phyloP scores from a whole-genome alignment of 768 basidiomycete genomes.

The Russula griseocarnosa region DNA sequence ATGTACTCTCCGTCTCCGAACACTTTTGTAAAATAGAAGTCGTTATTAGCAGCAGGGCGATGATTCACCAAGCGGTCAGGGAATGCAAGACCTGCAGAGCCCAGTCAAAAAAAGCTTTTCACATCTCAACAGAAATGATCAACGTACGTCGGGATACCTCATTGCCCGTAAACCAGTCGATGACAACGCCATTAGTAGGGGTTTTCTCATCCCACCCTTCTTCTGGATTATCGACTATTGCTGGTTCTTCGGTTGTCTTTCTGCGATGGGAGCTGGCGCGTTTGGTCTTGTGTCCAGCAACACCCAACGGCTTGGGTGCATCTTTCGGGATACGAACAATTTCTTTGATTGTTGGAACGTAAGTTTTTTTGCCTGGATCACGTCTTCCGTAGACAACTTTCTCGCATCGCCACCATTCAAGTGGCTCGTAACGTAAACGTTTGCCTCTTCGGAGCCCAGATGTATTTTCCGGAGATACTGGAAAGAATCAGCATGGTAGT shows the following conservation, averaged over 20 bases:
- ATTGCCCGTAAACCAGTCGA: constrained; percentile 57
- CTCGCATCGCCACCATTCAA: constrained; percentile 94
- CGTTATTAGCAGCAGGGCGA: constrained; percentile 52
- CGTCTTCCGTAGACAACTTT: constrained; percentile 76
- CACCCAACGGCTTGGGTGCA: constrained; percentile 45
- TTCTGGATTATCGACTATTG: constrained; percentile 37
- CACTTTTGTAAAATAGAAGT: constrained; percentile 86
- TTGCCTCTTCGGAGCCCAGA: constrained; percentile 64
- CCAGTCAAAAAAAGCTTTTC: neutral
- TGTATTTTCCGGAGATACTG: constrained; percentile 34
- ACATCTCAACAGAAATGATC: neutral
- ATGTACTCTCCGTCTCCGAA: constrained; percentile 90
- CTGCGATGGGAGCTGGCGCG: constrained; percentile 38
- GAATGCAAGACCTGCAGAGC: constrained; percentile 68
- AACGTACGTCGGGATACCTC: constrained; percentile 71
- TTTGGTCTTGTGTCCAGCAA: constrained; percentile 34
- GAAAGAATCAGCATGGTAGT: neutral
- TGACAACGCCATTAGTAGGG: constrained; percentile 55
- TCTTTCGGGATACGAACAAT: constrained; percentile 56
- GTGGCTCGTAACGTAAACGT: constrained; percentile 64
- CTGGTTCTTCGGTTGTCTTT: constrained; percentile 46
- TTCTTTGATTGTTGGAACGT: constrained; percentile 64
- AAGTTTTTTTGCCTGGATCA: constrained; percentile 42
- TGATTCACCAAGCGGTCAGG: constrained; percentile 66
- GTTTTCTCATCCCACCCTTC: constrained; percentile 89